Evolutionary conservation across 2,329 filamentous ascomycete genomes (phyloP).

Genomic region (Diaporthe nobilis): DNA sequence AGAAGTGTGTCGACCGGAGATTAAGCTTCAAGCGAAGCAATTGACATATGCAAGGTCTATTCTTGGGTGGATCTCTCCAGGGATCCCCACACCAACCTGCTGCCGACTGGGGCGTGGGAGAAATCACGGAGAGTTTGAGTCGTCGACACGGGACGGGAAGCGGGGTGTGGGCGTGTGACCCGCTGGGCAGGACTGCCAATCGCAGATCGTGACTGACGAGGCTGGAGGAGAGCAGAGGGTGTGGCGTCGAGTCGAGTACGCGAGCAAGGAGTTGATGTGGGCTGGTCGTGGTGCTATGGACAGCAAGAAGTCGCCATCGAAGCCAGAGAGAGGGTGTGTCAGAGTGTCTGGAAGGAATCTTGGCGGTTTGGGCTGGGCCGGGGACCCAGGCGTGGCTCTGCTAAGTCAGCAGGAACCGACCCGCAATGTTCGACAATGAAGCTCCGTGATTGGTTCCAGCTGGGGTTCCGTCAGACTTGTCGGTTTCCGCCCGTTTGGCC

Average conservation of each 20-base stretch:
- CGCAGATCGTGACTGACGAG: slow-evolving; percentile 10
- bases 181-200: slow-evolving; percentile 18
- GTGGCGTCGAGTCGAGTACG: slow-evolving; percentile 8
- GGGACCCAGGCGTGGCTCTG: slow-evolving; percentile 28
- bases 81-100: slow-evolving; percentile 7
- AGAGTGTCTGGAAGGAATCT: slow-evolving; percentile 27
- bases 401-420: slow-evolving; percentile 16
- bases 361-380: slow-evolving; percentile 33
- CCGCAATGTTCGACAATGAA: background rate
- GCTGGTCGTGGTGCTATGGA: background rate
- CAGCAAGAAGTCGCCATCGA: background rate
- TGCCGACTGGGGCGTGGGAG: background rate
- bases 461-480: slow-evolving; percentile 18
- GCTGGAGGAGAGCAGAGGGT: slow-evolving; percentile 2
- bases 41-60: slow-evolving; percentile 32
- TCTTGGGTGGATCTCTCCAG: slow-evolving; percentile 29
- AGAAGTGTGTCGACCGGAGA: slow-evolving; percentile 6
- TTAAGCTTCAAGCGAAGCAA: slow-evolving; percentile 34
- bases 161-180: slow-evolving; percentile 24
- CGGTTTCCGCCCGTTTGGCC: slow-evolving; percentile 30
- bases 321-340: slow-evolving; percentile 23
- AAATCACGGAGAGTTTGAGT: slow-evolving; percentile 17
- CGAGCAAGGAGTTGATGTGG: background rate
- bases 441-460: slow-evolving; percentile 14
- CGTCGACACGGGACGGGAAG: slow-evolving; percentile 27